These are phyloP conservation scores for Stephania japonica DNA, from an alignment of 164 flowering plant species.

Conservation along the genomic window DNA sequence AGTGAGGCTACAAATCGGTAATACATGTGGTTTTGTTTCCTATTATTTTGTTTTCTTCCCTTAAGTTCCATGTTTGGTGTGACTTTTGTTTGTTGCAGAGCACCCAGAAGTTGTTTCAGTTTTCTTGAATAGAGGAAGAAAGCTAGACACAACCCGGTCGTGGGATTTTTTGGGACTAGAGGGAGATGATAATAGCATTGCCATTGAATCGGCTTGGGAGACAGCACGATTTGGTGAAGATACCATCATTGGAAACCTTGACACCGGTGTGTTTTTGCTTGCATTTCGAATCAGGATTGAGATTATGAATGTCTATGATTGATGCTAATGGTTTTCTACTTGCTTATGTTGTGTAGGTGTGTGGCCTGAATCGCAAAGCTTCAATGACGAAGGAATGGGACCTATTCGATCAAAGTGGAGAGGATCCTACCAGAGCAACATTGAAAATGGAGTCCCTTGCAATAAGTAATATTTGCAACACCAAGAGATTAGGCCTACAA, in stretches of 20 bases:
- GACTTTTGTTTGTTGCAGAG: constrained; percentile 25
- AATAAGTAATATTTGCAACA: constrained; percentile 33
- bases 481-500: too few species aligned
- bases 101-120: constrained; percentile 62
- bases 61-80: neutral
- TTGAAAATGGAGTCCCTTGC: constrained; percentile 28
- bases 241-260: constrained; percentile 61
- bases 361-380: constrained; percentile 60
- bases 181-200: constrained; percentile 21
- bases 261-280: constrained; percentile 38
- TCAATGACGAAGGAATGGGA: constrained; percentile 44
- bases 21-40: neutral
- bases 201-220: constrained; percentile 35
- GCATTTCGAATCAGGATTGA: neutral
- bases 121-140: constrained; percentile 33
- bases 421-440: constrained; percentile 38
- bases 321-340: neutral
- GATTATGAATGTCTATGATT: too few species aligned
- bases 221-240: constrained; percentile 63
- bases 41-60: neutral
- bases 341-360: constrained; percentile 27
- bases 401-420: constrained; percentile 55
- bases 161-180: constrained; percentile 61
- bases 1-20: constrained; percentile 8
- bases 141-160: constrained; percentile 60